phyloP scores from a whole-genome alignment of 305 asterid species.

The Stenogyne calaminthoides region DNA sequence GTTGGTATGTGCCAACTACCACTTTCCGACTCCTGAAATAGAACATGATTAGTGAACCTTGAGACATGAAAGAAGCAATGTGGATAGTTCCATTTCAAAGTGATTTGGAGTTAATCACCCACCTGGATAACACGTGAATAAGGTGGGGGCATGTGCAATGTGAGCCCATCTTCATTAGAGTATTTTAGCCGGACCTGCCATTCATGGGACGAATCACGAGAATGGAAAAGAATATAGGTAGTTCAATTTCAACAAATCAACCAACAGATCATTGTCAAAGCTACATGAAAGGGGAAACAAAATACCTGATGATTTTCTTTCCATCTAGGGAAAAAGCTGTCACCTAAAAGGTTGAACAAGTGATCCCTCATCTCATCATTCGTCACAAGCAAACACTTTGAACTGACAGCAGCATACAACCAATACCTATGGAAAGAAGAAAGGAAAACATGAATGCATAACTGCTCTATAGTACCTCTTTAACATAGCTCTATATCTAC shows the following conservation, averaged over 20 bases:
- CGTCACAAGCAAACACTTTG: slow-evolving; percentile 85
- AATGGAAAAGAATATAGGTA: not conserved
- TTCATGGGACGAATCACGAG: slow-evolving; percentile 24
- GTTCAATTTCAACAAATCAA: not conserved
- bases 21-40: slow-evolving; percentile 77
- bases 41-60: slow-evolving; percentile 13
- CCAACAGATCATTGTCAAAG: not conserved
- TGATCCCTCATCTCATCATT: slow-evolving; percentile 99
- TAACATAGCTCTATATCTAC: slow-evolving; percentile 15
- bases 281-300: not conserved
- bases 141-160: slow-evolving; percentile 87
- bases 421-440: slow-evolving; percentile 67
- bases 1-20: slow-evolving; percentile 95
- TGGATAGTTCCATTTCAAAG: not conserved
- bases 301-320: slow-evolving; percentile 97
- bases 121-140: slow-evolving; percentile 92
- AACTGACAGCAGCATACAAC: slow-evolving; percentile 95
- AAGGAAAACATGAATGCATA: slow-evolving; percentile 6
- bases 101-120: slow-evolving; percentile 5
- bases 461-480: slow-evolving; percentile 1
- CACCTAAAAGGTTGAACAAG: slow-evolving; percentile 84
- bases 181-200: slow-evolving; percentile 67
- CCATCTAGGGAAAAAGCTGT: slow-evolving; percentile 93
- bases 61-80: not conserved
- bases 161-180: slow-evolving; percentile 50